Evolutionary conservation across 164 flowering plant genomes (phyloP), one percentile per base, ranked within the genome.

Genomic region (Annona squamosa): DNA sequence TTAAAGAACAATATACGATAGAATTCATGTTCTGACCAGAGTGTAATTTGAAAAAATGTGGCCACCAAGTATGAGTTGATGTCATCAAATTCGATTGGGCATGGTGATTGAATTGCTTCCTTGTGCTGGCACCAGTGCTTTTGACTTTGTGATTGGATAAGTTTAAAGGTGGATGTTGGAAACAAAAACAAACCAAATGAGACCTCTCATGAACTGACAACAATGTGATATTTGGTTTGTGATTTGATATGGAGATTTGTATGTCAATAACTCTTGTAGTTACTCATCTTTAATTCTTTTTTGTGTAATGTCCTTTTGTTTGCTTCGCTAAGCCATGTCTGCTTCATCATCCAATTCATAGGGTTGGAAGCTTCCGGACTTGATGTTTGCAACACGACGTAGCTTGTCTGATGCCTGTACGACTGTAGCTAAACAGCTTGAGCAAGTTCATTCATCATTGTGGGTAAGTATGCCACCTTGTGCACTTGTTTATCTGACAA

Each of bases 341-440:
- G 70, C 63, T 13, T 47, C 63, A 48, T 44, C 56, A 43, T 48
- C 37, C 37, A 26, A 26, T 48, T 81, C 80, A 61, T 89, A 95
- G 99, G 99, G 99, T 9, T 95, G 98, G 99, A 93, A 86, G 76
- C 87, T 95, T 75, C 87, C 97, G 80, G 90, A 89, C 79, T 74
- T 95, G 87, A 87, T 90, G 94, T 93, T 93, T 85, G 97, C 91
- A 10, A 88, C 97, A 3, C 87, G 82, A 76, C 98, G 97, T 16
- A 75, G 95, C 72, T 85, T 95, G 69, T 74, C 89, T 61, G 95
- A 95, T 83, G 93, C 97, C 77, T 82, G 90, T 74, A 73, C 76
- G 62, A 69, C 82, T 65, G 81, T 95, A 5, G 89, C 85, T 62
- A 89, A 84, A 71, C 90, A 89, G 75, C 92, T 93, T 67, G 99